A percentile compares a stretch with the other conserved stretches of the same genome.
Conservation (phyloP, 768 basidiomycete genomes). For the Termitomyces sp. region DNA sequence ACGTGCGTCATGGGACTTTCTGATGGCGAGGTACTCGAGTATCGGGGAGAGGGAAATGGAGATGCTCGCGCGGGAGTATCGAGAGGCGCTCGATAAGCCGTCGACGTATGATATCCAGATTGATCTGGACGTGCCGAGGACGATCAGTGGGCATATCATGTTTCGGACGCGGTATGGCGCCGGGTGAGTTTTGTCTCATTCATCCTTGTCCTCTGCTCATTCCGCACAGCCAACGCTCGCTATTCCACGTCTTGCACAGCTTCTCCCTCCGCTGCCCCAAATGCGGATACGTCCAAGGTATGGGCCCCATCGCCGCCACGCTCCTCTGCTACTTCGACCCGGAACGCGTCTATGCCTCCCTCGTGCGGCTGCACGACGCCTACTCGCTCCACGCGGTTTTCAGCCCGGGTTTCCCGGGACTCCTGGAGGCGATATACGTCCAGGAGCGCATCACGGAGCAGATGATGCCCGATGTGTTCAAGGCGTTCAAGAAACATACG, state of each 20-base stretch:
- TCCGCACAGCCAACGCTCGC: constrained; percentile 71
- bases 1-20: constrained; percentile 82
- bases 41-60: constrained; percentile 39
- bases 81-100: constrained; percentile 66
- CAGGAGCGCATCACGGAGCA: constrained; percentile 86
- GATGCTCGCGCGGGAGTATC: constrained; percentile 43
- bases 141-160: constrained; percentile 90
- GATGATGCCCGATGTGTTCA: constrained; percentile 87
- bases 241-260: constrained; percentile 92
- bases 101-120: constrained; percentile 95
- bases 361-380: constrained; percentile 84
- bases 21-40: constrained; percentile 54
- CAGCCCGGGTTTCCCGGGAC: constrained; percentile 90
- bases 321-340: constrained; percentile 92
- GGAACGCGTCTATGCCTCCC: constrained; percentile 76
- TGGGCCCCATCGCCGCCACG: constrained; percentile 96
- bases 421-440: constrained; percentile 93
- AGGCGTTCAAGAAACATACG: constrained; percentile 80
- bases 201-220: neutral
- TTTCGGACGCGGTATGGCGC: constrained; percentile 95
- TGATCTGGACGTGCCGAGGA: constrained; percentile 94
- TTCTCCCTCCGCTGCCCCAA: constrained; percentile 80
- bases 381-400: constrained; percentile 89
- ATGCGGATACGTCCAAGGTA: constrained; percentile 98
- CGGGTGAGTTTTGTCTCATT: constrained; percentile 52